phyloP scores from a whole-genome alignment of 2,329 filamentous ascomycete genomes.

The Trichoderma endophyticum region DNA sequence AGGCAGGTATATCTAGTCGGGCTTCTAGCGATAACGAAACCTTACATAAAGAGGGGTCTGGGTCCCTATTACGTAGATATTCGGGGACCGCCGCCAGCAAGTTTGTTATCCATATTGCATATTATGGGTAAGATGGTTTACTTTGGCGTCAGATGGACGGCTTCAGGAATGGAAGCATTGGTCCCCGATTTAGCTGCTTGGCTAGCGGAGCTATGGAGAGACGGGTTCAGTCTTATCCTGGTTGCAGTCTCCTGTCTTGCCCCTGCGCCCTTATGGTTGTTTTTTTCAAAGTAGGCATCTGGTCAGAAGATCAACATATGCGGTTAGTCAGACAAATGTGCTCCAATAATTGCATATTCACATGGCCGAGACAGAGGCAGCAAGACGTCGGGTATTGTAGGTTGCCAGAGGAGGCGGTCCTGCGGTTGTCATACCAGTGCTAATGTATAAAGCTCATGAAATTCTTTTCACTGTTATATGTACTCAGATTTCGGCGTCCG shows the following conservation, averaged over 20 bases:
- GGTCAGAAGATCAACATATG: conserved; percentile 1
- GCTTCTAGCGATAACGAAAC: conserved; percentile 10
- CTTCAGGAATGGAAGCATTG: conserved; percentile 3
- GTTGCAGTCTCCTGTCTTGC: not conserved
- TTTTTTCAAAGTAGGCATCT: conserved; percentile 6
- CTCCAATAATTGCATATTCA: not conserved
- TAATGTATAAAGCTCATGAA: not conserved
- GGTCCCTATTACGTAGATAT: conserved; percentile 10
- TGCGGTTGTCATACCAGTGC: not conserved
- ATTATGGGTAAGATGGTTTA: not conserved
- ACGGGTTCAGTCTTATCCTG: not conserved
- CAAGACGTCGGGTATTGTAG: not conserved
- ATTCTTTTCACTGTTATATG: not conserved
- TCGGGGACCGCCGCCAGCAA: conserved; percentile 6
- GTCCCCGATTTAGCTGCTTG: not conserved
- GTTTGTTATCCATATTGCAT: conserved; percentile 4
- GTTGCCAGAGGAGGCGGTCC: not conserved
- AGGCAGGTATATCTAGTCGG: conserved; percentile 10
- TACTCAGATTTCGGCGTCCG: not conserved
- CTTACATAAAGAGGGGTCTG: conserved; percentile 16
- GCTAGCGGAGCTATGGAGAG: not conserved
- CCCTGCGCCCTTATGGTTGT: not conserved
- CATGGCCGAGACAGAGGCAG: not conserved
- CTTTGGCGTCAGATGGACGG: not conserved
- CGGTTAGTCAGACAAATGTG: not conserved